A percentile compares a stretch with the other conserved stretches of the same genome.
Evolutionary conservation across 1,284 basidiomycete species (phyloP).

Genomic region (Somion occarium): DNA sequence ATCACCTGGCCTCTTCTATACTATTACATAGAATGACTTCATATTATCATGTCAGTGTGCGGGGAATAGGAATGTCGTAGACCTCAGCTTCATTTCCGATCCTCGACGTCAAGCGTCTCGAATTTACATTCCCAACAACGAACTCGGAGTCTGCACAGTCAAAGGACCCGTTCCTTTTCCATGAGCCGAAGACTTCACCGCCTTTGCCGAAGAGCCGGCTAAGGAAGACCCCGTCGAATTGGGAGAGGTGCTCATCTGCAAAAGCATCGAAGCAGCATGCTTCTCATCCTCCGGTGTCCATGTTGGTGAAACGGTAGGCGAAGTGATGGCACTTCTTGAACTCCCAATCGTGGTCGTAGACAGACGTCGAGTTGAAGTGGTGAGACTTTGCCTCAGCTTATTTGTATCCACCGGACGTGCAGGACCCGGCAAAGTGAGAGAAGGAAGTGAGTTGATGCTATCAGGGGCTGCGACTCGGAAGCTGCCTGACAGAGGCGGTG

Average conservation of each 20-base stretch:
- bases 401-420: conserved; percentile 8
- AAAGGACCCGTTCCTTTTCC: not conserved
- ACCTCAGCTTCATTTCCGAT: no score
- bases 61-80: no score
- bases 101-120: no score
- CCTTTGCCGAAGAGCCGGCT: not conserved
- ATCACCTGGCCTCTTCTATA: no score
- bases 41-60: no score
- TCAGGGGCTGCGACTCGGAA: conserved; percentile 25
- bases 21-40: no score
- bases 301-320: conserved; percentile 28
- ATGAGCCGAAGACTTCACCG: not conserved
- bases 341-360: not conserved
- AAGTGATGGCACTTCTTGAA: conserved; percentile 5
- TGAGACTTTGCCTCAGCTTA: conserved; percentile 9
- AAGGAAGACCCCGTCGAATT: conserved; percentile 11
- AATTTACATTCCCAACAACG: conserved; percentile 13
- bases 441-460: conserved; percentile 24
- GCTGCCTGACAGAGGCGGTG: conserved; percentile 38
- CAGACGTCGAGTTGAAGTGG: not conserved
- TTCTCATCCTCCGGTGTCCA: conserved; percentile 66
- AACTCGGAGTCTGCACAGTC: conserved; percentile 15
- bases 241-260: conserved; percentile 49
- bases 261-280: conserved; percentile 53
- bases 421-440: conserved; percentile 36